Base-by-base conservation (phyloP, 176 grass and related monocot species). In the Rhynchospora pubera region DNA sequence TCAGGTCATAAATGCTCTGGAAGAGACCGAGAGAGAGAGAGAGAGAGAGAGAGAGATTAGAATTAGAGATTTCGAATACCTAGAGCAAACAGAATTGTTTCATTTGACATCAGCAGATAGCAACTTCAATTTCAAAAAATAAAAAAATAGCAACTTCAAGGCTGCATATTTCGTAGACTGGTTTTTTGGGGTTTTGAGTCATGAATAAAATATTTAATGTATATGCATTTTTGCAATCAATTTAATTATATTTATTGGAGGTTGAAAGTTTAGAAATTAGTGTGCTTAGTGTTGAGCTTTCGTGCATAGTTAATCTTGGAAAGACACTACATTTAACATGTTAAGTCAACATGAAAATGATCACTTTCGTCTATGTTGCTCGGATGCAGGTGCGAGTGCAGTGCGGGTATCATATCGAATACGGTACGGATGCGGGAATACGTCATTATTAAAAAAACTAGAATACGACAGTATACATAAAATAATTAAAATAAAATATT, bases 71-170 rank as follows among this genome's bases (percentile, higher is more conserved):
- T 76, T 43, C 50, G 77, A 80, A 69, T 46, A 81, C 57, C 79
- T 63, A 65, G 45, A 63, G 79, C 21, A 51, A 65, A 62, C 32
- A 63, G 11, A 81, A 65, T 30, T 50, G 57, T 62, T 62, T 83
- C 57, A 45, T 62, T 74, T 87, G 85, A 87, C 69, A 74, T 83
- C 69, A 77, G 55, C 26, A 47, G 85, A 57, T 66, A 34, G 58
- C 69, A 55, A 87, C 85, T 74, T 68, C 73, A 83, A 57, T 39
- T 39, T 39, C 34, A 39, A 39, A 39, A 39, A 39, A 39, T 3
- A n/a, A n/a, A n/a, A n/a, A 39, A 39, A 57, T 66, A 34, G 58
- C 69, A 55, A 87, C 85, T 74, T 68, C 73, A 83, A 57, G 34
- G 43, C 10, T 73, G 30, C 79, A 75, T 7, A 75, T 53, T 18